Evolutionary conservation across 495 filamentous ascomycete genomes (phyloP), one percentile per base, ranked within the genome.

Genomic region (Annulohypoxylon nitens): DNA sequence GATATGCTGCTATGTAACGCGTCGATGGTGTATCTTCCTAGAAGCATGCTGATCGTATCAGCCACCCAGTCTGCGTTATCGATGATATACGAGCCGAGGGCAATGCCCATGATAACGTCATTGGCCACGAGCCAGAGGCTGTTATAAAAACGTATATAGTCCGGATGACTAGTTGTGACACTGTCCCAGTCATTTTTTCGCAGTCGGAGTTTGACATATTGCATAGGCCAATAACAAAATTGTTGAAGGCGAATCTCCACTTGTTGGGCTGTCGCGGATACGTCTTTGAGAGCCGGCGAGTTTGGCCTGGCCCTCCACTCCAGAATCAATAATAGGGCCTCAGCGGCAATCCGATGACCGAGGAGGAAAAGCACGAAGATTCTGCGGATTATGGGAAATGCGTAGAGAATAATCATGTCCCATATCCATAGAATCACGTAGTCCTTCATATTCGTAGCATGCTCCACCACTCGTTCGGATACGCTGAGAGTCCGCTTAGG

Each of bases 81-180:
- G 61, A 98, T 96, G 73, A 99, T 97, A 79, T 97, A 98, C 0
- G 94, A 96, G 0, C 96, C 96, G 14, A 98, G 81, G 5, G 96
- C 97, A 75, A 98, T 97, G 12, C 96, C 97, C 41, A 99, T 99
- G 65, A 99, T 99, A 36, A 98, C 91, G 83, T 99, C 96, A 80
- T 99, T 99, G 20, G 94, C 94, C 16, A 99, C 96, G 23, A 99
- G 92, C 96, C 96, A 99, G 18, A 99, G 84, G 74, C 94, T 97
- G 82, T 98, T 98, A 80, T 97, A 99, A 81, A 99, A 99, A 41
- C 96, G 93, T 73, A 99, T 99, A 77, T 99, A 99, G 79, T 98
- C 95, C 4, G 97, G 93, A 81, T 99, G 95, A 69, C 92, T 97
- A 59, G 92, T 97, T 0, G 94, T 97, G 37, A 97, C 90, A 79